Conservation (phyloP, 257 asterid genomes). For the Perilla frutescens region DNA sequence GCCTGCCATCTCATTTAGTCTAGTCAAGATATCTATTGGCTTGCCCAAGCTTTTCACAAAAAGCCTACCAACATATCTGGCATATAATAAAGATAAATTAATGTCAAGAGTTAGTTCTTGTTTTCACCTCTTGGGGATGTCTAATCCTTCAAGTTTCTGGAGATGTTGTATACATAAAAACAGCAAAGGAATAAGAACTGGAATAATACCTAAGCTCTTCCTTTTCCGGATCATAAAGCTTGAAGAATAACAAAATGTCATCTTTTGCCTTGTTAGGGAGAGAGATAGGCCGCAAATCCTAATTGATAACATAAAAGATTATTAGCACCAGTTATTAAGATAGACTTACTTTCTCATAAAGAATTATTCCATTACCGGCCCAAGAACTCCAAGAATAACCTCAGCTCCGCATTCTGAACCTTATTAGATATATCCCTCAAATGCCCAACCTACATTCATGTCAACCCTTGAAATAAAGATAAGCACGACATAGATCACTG, state of each 20-base stretch:
- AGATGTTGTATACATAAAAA: conserved; percentile 7
- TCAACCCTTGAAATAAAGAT: conserved; percentile 30
- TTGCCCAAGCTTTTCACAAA: conserved; percentile 46
- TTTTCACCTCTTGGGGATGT: conserved; percentile 12
- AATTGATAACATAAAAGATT: conserved; percentile 35
- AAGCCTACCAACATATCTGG: conserved; percentile 52
- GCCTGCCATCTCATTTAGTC: conserved; percentile 56
- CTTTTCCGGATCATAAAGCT: conserved; percentile 59
- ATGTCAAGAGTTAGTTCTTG: conserved; percentile 4
- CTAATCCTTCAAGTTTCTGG: not conserved
- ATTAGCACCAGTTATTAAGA: conserved; percentile 17
- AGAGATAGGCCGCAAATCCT: conserved; percentile 50
- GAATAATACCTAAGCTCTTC: conserved; percentile 53
- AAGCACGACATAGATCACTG: conserved; percentile 12
- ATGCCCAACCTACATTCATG: conserved; percentile 51
- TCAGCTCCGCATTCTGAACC: conserved; percentile 50
- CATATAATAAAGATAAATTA: conserved; percentile 30
- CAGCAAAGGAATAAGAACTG: conserved; percentile 10
- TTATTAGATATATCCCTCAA: conserved; percentile 45
- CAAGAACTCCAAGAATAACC: conserved; percentile 54
- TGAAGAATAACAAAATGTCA: conserved; percentile 57
- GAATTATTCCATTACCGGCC: conserved; percentile 45
- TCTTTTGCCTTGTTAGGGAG: conserved; percentile 49
- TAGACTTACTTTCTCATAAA: not conserved
- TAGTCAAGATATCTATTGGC: conserved; percentile 47